Conservation (phyloP, 768 basidiomycete species). For the Hericium alpestre region DNA sequence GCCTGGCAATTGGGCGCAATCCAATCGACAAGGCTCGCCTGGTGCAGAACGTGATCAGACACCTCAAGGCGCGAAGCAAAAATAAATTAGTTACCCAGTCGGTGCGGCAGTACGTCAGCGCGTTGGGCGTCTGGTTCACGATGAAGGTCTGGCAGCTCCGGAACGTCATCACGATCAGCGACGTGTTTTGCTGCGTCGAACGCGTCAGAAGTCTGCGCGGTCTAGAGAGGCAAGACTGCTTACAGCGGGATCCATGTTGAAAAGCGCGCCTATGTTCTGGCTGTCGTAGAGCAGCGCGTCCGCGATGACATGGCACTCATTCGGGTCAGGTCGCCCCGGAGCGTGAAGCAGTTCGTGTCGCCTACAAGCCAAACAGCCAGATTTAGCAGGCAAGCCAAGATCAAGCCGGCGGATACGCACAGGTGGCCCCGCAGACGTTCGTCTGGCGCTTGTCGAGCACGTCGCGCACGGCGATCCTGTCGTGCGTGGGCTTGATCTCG, state of each 20-base stretch:
- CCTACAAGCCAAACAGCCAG: not conserved
- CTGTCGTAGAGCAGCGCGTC: constrained; percentile 37
- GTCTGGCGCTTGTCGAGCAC: not conserved
- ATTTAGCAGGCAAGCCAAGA: no score
- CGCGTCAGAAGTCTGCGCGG: not conserved
- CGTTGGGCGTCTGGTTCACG: constrained; percentile 32
- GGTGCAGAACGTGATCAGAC: no score
- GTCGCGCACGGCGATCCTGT: not conserved
- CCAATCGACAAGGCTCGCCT: constrained; percentile 29
- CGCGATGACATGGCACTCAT: constrained; percentile 40
- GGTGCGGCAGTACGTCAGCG: constrained; percentile 34
- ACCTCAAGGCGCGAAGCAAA: no score
- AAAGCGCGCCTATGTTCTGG: constrained; percentile 30
- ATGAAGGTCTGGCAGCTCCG: constrained; percentile 36
- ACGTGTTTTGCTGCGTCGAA: constrained; percentile 18
- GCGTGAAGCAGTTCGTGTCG: constrained; percentile 33
- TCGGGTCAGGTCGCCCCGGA: constrained; percentile 36
- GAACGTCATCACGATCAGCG: constrained; percentile 31
- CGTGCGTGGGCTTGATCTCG: not conserved
- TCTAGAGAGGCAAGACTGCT: not conserved
- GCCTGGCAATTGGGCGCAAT: constrained; percentile 38
- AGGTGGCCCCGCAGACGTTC: not conserved
- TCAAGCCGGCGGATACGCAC: not conserved
- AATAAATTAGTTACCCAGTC: constrained; percentile 33
- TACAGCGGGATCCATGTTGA: constrained; percentile 2